Conservation (phyloP, 2,329 filamentous ascomycete genomes). For the Aspergillus eucalypticola region DNA sequence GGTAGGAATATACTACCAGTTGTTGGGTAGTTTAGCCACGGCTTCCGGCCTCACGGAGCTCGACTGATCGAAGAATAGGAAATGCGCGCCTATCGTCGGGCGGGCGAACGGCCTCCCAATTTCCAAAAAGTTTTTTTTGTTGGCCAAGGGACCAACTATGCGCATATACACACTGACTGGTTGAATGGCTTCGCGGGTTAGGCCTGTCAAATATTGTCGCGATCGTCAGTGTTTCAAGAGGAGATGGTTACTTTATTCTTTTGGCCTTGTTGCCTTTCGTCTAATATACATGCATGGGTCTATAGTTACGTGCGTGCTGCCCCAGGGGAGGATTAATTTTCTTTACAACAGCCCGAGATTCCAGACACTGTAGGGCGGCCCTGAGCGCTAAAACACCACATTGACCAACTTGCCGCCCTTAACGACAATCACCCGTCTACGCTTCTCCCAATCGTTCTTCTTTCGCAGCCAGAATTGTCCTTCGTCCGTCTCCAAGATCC, state of each 20-base stretch:
- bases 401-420: slow-evolving; percentile 70
- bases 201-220: not conserved
- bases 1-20: no score
- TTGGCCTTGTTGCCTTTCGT: not conserved
- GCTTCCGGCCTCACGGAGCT: slow-evolving; percentile 4
- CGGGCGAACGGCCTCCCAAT: not conserved
- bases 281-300: slow-evolving; percentile 2
- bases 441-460: slow-evolving; percentile 51
- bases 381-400: slow-evolving; percentile 58
- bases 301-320: slow-evolving; percentile 5
- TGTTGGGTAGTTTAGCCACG: not conserved
- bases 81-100: not conserved
- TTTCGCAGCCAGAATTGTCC: slow-evolving; percentile 59
- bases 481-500: slow-evolving; percentile 62
- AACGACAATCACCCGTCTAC: slow-evolving; percentile 68
- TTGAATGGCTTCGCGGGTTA: not conserved
- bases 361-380: not conserved
- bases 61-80: not conserved
- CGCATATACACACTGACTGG: not conserved
- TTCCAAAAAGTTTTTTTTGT: no score
- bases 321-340: not conserved
- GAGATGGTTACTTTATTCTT: not conserved
- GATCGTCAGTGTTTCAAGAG: not conserved
- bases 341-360: slow-evolving; percentile 4
- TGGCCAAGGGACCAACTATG: not conserved